A percentile compares a stretch with the other conserved stretches of the same genome.
Evolutionary conservation across 2,329 filamentous ascomycete genomes (phyloP).

Genomic region (Aspergillus sojae): DNA sequence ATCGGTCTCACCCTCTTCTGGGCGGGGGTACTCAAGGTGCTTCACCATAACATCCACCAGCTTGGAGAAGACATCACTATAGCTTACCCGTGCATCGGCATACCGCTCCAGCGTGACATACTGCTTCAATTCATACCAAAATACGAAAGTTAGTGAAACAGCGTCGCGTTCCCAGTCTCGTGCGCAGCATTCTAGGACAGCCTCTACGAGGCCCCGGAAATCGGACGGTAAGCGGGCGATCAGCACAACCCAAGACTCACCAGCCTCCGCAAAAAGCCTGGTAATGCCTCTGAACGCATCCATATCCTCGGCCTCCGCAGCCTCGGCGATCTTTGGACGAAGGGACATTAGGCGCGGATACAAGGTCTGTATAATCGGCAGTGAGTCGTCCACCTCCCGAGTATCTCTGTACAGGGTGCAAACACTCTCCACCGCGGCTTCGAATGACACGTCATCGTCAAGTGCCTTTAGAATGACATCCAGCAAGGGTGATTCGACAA

Average conservation of each 20-base stretch:
- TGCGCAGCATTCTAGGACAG: slow-evolving; percentile 86
- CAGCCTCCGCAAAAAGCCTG: slow-evolving; percentile 87
- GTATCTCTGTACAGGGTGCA: slow-evolving; percentile 92
- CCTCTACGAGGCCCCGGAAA: slow-evolving; percentile 84
- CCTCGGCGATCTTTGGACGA: slow-evolving; percentile 72
- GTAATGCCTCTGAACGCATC: slow-evolving; percentile 88
- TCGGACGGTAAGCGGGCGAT: slow-evolving; percentile 81
- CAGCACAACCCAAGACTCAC: slow-evolving; percentile 89
- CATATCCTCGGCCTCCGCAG: slow-evolving; percentile 77
- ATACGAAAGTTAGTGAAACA: slow-evolving; percentile 90
- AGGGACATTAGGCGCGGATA: slow-evolving; percentile 80
- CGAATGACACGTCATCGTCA: slow-evolving; percentile 74
- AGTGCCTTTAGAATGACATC: slow-evolving; percentile 78
- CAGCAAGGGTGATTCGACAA: slow-evolving; percentile 84
- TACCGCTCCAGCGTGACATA: slow-evolving; percentile 91
- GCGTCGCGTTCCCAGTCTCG: slow-evolving; percentile 87
- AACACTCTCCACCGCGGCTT: slow-evolving; percentile 87
- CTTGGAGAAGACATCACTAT: slow-evolving; percentile 81
- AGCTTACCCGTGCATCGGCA: slow-evolving; percentile 74
- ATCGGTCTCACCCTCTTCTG: slow-evolving; percentile 76
- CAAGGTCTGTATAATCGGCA: slow-evolving; percentile 77
- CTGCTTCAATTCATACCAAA: slow-evolving; percentile 99
- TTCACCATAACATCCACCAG: slow-evolving; percentile 91
- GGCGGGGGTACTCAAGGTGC: slow-evolving; percentile 82
- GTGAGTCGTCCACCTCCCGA: slow-evolving; percentile 86